Base-by-base conservation (phyloP, 495 filamentous ascomycete species). In the Tuber indicum region DNA sequence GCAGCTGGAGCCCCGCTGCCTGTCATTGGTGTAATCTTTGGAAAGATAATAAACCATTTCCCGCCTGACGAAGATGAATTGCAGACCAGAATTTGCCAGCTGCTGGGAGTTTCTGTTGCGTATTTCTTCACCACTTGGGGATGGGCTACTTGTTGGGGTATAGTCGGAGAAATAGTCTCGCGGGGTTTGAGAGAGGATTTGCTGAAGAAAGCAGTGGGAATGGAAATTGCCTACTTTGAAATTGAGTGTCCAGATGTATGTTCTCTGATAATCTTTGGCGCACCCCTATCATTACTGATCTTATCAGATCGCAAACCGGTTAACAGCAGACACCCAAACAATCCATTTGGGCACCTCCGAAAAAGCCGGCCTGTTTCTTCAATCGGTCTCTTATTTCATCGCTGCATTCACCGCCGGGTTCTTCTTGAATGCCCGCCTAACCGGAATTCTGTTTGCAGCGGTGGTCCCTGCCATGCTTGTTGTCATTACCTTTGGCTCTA, bases 351-450 rank as follows among this genome's bases (percentile, higher is more conserved):
- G 87, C 41, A 84, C 84, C 23, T 86, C 84, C 0, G 89, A 90
- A 75, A 89, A 88, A 70, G 83, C 86, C 9, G 87, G 87, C 2
- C 81, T 88, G 14, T 85, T 87, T 45, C 83, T 90, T 8, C 86
- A 88, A 72, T 86, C 86, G 0, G 79, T 87, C 47, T 83, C 86
- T 7, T 85, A 87, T 32, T 85, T 90, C 39, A 75, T 89, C n/a
- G 80, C 87, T 0, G 88, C 89, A 5, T 88, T 86, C 70, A 84
- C 82, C 2, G 86, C 89, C 26, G 88, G 86, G 8, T 88, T 90
- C 77, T 81, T 82, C 26, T 83, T 88, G 32, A 86, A 87, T 39
- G 86, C 87, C 75, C 86, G 85, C 19, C 77, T 90, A 23, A 86
- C 88, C 7, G 85, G 88, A 4, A 83, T 86, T 49, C 78, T 86